Conservation (phyloP, 306 rosid genomes). For the Purshia tridentata region DNA sequence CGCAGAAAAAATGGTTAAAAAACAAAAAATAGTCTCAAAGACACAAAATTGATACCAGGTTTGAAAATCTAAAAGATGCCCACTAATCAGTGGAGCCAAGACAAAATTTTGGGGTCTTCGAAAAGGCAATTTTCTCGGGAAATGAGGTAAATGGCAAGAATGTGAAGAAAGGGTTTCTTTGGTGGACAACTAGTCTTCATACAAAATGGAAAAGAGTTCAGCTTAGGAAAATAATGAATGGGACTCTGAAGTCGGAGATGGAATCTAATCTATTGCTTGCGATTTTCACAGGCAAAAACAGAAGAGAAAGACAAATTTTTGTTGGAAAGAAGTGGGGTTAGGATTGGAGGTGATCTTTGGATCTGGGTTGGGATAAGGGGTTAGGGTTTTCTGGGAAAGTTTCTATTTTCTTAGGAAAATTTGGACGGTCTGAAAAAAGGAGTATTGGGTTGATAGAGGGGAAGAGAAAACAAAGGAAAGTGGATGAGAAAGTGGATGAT, state of each 20-base stretch:
- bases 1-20: conserved; percentile 17
- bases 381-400: conserved; percentile 30
- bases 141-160: not conserved
- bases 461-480: not conserved
- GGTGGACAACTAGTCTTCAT: conserved; percentile 7
- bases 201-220: conserved; percentile 4
- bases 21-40: conserved; percentile 22
- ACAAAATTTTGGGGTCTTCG: conserved; percentile 25
- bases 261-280: conserved; percentile 31
- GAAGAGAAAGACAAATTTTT: not conserved
- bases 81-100: conserved; percentile 29
- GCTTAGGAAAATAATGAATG: conserved; percentile 24
- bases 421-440: not conserved
- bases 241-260: conserved; percentile 1
- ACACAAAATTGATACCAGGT: conserved; percentile 14
- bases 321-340: conserved; percentile 1
- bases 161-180: not conserved
- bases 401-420: conserved; percentile 13
- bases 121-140: conserved; percentile 23
- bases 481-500: conserved; percentile 35
- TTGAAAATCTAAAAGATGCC: conserved; percentile 29
- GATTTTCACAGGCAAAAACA: conserved; percentile 20
- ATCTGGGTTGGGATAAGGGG: conserved; percentile 39
- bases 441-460: conserved; percentile 15
- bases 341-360: conserved; percentile 39